Conservation (phyloP, 345 rosid species). For the Nephelium lappaceum region DNA sequence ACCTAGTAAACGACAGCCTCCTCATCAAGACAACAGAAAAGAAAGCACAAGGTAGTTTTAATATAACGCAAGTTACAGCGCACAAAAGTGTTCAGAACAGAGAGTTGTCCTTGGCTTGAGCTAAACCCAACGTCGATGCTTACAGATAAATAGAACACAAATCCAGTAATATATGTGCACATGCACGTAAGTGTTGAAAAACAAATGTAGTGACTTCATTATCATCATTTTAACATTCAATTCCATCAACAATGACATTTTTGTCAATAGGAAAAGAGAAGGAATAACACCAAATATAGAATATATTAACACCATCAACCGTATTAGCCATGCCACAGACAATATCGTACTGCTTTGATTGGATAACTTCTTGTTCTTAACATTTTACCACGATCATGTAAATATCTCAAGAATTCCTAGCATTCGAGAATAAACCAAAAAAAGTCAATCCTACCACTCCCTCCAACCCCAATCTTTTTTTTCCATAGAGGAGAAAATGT, state of each 20-base stretch:
- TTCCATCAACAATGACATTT: not conserved
- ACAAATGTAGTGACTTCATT: not conserved
- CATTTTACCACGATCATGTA: not conserved
- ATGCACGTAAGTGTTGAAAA: not conserved
- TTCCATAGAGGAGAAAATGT: not conserved
- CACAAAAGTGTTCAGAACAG: not conserved
- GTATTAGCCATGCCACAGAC: not conserved
- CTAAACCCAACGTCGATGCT: not conserved
- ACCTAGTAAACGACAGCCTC: not conserved
- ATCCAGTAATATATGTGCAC: not conserved
- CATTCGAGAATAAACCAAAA: not conserved
- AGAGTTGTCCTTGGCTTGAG: not conserved
- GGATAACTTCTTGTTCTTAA: not conserved
- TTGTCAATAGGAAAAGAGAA: not conserved
- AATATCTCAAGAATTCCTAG: conserved; percentile 4
- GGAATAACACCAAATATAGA: not conserved
- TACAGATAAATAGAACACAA: not conserved
- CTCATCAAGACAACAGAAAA: not conserved
- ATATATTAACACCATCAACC: not conserved
- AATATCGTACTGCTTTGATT: not conserved
- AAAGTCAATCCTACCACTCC: not conserved
- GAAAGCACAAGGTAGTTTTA: not conserved
- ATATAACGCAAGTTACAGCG: not conserved
- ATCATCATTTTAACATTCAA: not conserved
- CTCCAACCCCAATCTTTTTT: not conserved